These are phyloP conservation scores for Chaetomium tenue DNA, from an alignment of 495 filamentous ascomycete species.

Conservation along the genomic window DNA sequence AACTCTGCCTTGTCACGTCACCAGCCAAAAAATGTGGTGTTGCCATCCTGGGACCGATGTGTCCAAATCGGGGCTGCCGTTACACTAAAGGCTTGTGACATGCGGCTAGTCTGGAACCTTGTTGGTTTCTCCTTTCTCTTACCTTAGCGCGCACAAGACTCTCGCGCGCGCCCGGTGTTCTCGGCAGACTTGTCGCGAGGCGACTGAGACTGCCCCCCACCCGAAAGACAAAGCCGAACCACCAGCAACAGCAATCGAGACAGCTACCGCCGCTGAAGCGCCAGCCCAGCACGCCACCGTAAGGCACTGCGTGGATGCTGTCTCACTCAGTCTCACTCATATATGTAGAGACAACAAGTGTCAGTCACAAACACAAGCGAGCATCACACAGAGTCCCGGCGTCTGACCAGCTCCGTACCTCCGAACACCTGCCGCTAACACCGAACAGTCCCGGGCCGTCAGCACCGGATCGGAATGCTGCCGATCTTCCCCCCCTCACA, in stretches of 20 bases:
- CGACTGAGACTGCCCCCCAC: no score
- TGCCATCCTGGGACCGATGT: background rate
- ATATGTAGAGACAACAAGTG: background rate
- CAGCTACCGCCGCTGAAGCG: background rate
- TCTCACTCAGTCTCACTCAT: no score
- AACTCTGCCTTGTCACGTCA: background rate
- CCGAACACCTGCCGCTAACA: background rate
- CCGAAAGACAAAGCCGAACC: no score
- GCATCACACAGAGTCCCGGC: background rate
- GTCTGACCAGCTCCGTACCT: background rate
- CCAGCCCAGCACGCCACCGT: no score
- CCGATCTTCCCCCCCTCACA: background rate
- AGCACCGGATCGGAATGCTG: background rate
- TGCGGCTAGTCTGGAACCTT: background rate
- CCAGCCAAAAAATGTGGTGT: background rate
- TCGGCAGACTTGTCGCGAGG: no score
- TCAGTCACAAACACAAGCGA: background rate
- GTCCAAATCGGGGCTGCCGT: conserved; percentile 1
- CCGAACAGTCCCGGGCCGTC: background rate
- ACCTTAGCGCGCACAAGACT: background rate
- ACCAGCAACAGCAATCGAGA: background rate
- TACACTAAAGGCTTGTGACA: background rate
- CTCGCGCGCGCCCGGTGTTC: no score
- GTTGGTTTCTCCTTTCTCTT: background rate
- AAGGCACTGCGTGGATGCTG: no score